These are phyloP conservation scores for Septoria linicola DNA, from an alignment of 2,329 filamentous ascomycete genomes.

Conservation along the genomic window DNA sequence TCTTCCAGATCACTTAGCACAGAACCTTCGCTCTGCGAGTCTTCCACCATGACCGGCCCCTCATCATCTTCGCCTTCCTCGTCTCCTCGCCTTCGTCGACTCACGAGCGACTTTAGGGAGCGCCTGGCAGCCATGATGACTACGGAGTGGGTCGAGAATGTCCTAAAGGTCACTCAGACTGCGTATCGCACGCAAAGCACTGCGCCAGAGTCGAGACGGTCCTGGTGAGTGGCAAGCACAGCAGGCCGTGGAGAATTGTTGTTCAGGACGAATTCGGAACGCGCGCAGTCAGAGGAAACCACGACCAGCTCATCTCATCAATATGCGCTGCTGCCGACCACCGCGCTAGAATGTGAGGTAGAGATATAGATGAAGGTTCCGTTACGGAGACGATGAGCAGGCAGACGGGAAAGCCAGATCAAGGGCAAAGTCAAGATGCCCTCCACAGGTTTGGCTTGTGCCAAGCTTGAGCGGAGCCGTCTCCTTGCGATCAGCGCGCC, in stretches of 20 bases:
- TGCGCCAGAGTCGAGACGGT: neutral
- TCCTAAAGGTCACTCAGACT: constrained; percentile 1
- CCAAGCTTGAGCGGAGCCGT: constrained; percentile 4
- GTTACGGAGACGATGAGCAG: constrained; percentile 8
- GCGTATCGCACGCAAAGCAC: neutral
- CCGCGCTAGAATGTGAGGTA: constrained; percentile 9
- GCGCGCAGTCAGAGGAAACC: constrained; percentile 8
- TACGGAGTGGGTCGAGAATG: too few relatives aligned
- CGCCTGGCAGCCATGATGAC: constrained; percentile 53
- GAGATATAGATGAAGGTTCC: constrained; percentile 12
- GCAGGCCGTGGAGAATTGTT: neutral
- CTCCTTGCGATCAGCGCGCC: constrained; percentile 5
- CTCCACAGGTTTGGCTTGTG: neutral
- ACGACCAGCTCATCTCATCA: constrained; percentile 14
- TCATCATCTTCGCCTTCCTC: constrained; percentile 70
- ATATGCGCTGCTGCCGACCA: constrained; percentile 5
- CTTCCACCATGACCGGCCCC: constrained; percentile 55
- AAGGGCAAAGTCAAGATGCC: constrained; percentile 6
- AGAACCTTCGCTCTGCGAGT: constrained; percentile 64
- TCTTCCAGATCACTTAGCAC: constrained; percentile 54
- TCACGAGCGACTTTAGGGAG: constrained; percentile 62
- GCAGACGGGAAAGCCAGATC: neutral
- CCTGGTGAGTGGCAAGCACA: neutral
- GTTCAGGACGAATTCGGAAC: constrained; percentile 6
- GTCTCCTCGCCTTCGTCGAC: constrained; percentile 66